A percentile compares a stretch with the other conserved stretches of the same genome.
These are phyloP conservation scores for Teunomyces atbi DNA, from an alignment of 805 yeast genomes.

Conservation along the genomic window DNA sequence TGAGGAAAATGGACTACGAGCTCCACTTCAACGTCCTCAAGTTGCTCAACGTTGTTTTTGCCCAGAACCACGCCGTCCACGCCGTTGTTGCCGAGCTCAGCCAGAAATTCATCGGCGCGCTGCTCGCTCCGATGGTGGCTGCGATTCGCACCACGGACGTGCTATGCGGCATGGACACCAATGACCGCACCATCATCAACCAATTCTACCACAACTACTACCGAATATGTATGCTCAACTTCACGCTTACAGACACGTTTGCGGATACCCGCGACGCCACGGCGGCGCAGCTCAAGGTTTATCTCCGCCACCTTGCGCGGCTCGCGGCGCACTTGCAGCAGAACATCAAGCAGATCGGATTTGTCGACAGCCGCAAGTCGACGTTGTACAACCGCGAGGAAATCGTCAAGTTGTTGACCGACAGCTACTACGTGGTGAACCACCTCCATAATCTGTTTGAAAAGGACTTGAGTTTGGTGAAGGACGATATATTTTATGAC, in stretches of 20 bases:
- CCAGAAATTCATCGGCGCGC: neutral
- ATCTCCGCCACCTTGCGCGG: conserved; percentile 11
- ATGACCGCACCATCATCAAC: neutral
- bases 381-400: conserved; percentile 16
- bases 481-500: conserved; percentile 23
- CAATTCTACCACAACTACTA: conserved; percentile 16
- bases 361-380: conserved; percentile 7
- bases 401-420: conserved; percentile 20
- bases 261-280: conserved; percentile 5
- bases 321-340: conserved; percentile 17
- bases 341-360: conserved; percentile 18
- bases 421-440: conserved; percentile 22
- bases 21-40: conserved; percentile 19
- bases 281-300: conserved; percentile 8
- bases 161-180: neutral
- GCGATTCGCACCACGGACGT: conserved; percentile 6
- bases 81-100: conserved; percentile 1
- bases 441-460: conserved; percentile 19
- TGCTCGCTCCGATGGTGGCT: neutral
- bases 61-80: neutral
- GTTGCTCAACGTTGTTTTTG: conserved; percentile 11
- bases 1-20: conserved; percentile 17
- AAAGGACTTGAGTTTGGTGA: conserved; percentile 18
- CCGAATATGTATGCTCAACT: conserved; percentile 15
- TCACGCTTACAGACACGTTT: conserved; percentile 3